phyloP scores from a whole-genome alignment of 2,329 filamentous ascomycete genomes.

The Shiraia bambusicola region DNA sequence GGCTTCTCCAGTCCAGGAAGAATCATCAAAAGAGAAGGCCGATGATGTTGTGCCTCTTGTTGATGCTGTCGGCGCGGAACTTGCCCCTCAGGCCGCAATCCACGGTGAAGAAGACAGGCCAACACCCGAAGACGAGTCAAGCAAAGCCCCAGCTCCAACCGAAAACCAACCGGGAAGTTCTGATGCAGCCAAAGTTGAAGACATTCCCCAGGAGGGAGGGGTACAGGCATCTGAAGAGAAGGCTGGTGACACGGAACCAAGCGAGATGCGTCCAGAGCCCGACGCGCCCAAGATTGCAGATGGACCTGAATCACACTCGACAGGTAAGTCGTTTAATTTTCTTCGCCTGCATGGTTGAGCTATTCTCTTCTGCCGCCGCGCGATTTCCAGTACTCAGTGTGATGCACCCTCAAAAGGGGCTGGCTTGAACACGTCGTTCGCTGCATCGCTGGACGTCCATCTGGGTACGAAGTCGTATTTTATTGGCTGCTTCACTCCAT shows the following conservation, averaged over 20 bases:
- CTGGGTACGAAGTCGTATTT: conserved; percentile 13
- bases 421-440: conserved; percentile 9
- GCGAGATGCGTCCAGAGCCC: conserved; percentile 1
- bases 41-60: too few relatives aligned
- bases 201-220: too few relatives aligned
- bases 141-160: too few relatives aligned
- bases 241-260: not conserved
- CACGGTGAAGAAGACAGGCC: too few relatives aligned
- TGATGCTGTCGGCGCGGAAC: too few relatives aligned
- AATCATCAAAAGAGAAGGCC: too few relatives aligned
- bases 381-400: conserved; percentile 11
- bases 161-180: too few relatives aligned
- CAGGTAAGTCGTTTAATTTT: conserved; percentile 23
- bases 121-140: too few relatives aligned
- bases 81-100: too few relatives aligned
- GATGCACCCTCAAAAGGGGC: conserved; percentile 13
- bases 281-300: not conserved
- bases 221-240: not conserved
- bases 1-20: too few relatives aligned
- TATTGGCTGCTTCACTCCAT: conserved; percentile 17
- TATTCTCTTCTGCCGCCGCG: conserved; percentile 6
- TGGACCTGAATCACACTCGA: conserved; percentile 1
- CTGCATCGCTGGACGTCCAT: conserved; percentile 13
- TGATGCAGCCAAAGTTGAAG: too few relatives aligned
- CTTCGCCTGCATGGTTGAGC: not conserved